Evolutionary conservation across 352 stramenopile genomes (phyloP).

Genomic region (Phytophthora rubi): DNA sequence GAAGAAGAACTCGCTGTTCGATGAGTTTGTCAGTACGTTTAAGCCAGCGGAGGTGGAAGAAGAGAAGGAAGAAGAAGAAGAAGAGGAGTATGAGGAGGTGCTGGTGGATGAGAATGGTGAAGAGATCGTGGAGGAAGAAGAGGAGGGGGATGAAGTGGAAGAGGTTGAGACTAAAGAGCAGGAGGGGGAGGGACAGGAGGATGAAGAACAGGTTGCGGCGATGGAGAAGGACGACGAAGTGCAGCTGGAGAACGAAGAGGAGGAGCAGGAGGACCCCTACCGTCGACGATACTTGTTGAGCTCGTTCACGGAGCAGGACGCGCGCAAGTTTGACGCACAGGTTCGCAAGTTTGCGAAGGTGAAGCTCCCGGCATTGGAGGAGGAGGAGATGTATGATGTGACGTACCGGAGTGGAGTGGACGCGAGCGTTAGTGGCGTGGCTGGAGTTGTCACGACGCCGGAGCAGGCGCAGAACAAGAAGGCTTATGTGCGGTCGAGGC

Average conservation of each 20-base stretch:
- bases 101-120: constrained; percentile 55
- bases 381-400: constrained; percentile 44
- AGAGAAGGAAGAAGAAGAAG: constrained; percentile 46
- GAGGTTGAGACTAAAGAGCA: constrained; percentile 41
- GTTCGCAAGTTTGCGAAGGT: constrained; percentile 48
- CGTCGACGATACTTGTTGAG: constrained; percentile 64
- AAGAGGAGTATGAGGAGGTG: constrained; percentile 54
- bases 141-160: constrained; percentile 45
- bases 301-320: constrained; percentile 55
- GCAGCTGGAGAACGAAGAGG: constrained; percentile 25
- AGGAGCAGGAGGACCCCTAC: constrained; percentile 64
- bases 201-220: constrained; percentile 24
- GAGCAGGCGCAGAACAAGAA: constrained; percentile 35
- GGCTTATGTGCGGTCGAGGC: constrained; percentile 55
- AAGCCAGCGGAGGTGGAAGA: constrained; percentile 44
- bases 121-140: constrained; percentile 41
- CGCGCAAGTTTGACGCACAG: constrained; percentile 43
- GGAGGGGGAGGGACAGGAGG: constrained; percentile 27
- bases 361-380: constrained; percentile 28
- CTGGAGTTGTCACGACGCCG: constrained; percentile 21
- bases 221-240: constrained; percentile 40
- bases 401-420: constrained; percentile 42
- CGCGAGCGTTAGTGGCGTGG: constrained; percentile 11
- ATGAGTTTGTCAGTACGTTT: constrained; percentile 77
- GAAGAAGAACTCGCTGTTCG: constrained; percentile 57